phyloP scores from a whole-genome alignment of 495 filamentous ascomycete genomes.

The Hyaloscypha variabilis region DNA sequence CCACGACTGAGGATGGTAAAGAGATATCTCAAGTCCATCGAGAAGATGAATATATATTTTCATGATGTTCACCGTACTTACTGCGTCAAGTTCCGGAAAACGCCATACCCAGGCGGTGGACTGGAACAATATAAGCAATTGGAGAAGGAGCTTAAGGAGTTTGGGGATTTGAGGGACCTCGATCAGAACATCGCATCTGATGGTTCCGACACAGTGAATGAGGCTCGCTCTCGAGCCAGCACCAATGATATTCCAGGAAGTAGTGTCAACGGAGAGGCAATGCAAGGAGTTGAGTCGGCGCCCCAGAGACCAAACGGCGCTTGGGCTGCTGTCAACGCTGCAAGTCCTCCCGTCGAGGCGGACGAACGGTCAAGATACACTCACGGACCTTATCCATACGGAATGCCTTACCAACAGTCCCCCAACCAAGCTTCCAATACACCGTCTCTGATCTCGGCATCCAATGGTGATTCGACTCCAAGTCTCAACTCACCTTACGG shows the following conservation, averaged over 20 bases:
- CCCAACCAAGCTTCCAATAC: conserved; percentile 23
- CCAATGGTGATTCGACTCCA: conserved; percentile 24
- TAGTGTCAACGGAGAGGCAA: conserved; percentile 30
- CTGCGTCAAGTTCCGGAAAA: conserved; percentile 19
- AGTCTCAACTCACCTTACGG: conserved; percentile 28
- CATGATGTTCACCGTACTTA: conserved; percentile 64
- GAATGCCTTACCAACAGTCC: conserved; percentile 22
- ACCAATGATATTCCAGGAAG: conserved; percentile 29
- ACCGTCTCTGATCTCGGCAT: conserved; percentile 22
- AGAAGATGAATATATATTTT: conserved; percentile 70
- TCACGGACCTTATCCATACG: conserved; percentile 18
- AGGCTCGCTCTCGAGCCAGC: conserved; percentile 29
- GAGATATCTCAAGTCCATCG: conserved; percentile 70
- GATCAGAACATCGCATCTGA: conserved; percentile 26
- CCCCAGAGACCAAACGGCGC: conserved; percentile 21
- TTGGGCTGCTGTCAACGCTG: conserved; percentile 28
- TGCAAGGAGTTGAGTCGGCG: conserved; percentile 30
- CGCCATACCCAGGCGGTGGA: conserved; percentile 46
- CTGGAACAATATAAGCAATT: conserved; percentile 68
- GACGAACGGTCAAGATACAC: conserved; percentile 23
- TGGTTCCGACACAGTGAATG: conserved; percentile 26
- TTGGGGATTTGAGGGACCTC: conserved; percentile 30
- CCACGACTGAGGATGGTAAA: conserved; percentile 69
- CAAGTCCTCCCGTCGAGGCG: conserved; percentile 20
- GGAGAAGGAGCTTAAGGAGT: conserved; percentile 35